Percentiles rank a stretch among this genome's conserved stretches.
Evolutionary conservation across 2,329 filamentous ascomycete species (phyloP).

Genomic region (Xylariales sp.): DNA sequence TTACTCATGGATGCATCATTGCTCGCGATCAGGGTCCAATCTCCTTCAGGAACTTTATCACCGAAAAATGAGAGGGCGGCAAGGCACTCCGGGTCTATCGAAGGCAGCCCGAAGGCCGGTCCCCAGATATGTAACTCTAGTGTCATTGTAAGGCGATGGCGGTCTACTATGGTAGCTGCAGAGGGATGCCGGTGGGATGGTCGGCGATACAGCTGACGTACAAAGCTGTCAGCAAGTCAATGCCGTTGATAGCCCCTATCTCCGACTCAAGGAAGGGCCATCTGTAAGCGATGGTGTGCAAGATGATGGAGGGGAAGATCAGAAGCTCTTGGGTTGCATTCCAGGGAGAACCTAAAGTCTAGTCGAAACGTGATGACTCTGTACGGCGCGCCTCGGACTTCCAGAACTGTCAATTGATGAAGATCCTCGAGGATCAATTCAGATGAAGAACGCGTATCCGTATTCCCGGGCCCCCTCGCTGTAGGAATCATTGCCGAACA

Average conservation of each 20-base stretch:
- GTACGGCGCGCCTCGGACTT: neutral
- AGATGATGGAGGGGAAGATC: neutral
- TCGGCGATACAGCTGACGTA: neutral
- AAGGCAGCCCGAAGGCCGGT: conserved; percentile 80
- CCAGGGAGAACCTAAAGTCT: neutral
- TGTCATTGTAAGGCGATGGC: conserved; percentile 25
- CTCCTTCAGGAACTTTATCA: conserved; percentile 51
- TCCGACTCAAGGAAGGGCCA: too few relatives aligned
- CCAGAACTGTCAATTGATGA: neutral
- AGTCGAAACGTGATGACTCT: neutral
- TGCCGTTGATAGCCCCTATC: too few relatives aligned
- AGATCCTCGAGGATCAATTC: conserved; percentile 1
- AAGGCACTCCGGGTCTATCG: conserved; percentile 86
- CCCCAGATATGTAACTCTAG: conserved; percentile 87
- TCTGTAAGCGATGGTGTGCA: neutral
- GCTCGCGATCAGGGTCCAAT: conserved; percentile 67
- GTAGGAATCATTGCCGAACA: conserved; percentile 6
- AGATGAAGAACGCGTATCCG: conserved; percentile 1
- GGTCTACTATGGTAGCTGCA: neutral
- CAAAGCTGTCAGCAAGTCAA: too few relatives aligned
- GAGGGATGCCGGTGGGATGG: neutral
- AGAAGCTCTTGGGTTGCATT: neutral
- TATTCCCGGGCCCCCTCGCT: neutral
- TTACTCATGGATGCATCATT: conserved; percentile 69
- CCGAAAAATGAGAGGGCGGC: conserved; percentile 75